A percentile compares a stretch with the other conserved stretches of the same genome.
Conservation (phyloP, 352 stramenopile species). For the Pythium utonaiense region DNA sequence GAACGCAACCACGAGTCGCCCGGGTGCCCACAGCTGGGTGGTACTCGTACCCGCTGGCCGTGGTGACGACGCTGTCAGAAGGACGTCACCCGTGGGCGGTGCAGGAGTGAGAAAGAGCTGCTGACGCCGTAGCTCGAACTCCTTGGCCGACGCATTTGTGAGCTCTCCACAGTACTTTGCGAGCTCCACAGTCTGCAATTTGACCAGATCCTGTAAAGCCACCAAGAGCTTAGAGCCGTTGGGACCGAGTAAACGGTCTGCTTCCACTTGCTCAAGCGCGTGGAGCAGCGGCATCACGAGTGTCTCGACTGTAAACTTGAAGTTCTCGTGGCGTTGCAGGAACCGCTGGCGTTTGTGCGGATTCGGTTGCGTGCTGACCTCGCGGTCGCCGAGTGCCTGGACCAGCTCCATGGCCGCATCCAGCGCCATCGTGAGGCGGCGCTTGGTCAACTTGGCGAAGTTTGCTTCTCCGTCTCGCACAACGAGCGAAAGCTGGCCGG, state of each 20-base stretch:
- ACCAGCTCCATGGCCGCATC: slow-evolving; percentile 57
- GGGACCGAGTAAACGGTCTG: slow-evolving; percentile 30
- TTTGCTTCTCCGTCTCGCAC: slow-evolving; percentile 77
- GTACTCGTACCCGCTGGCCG: slow-evolving; percentile 4
- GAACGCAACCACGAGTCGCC: slow-evolving; percentile 7
- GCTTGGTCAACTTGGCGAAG: slow-evolving; percentile 69
- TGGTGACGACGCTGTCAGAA: background rate
- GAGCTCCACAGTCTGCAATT: slow-evolving; percentile 35
- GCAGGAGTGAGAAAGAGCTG: slow-evolving; percentile 36
- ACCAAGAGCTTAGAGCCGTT: slow-evolving; percentile 48
- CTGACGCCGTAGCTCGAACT: slow-evolving; percentile 49
- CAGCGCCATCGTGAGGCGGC: slow-evolving; percentile 62
- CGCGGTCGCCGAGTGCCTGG: slow-evolving; percentile 26
- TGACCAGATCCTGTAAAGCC: slow-evolving; percentile 37
- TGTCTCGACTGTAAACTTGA: slow-evolving; percentile 61
- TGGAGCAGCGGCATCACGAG: slow-evolving; percentile 55
- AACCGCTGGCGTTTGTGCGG: slow-evolving; percentile 36
- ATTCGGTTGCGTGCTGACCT: slow-evolving; percentile 15
- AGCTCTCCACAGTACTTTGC: slow-evolving; percentile 38
- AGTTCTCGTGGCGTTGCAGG: slow-evolving; percentile 64
- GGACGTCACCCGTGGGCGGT: background rate
- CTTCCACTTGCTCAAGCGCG: slow-evolving; percentile 54
- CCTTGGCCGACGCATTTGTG: slow-evolving; percentile 31
- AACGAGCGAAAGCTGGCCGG: slow-evolving; percentile 71
- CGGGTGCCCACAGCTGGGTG: slow-evolving; percentile 4